Percentiles rank a stretch among this genome's conserved stretches.
Conservation (phyloP, 129 eudicot genomes). For the carrot (Daucus carota) region DH1_v3.0 NC_030384.2:32766001-32766500, state of each 20-base stretch:
- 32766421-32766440: not conserved
- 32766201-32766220: not conserved
- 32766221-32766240: not conserved
- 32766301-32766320: not conserved
- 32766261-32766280: not conserved
- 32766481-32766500: not conserved
- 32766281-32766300: not conserved
- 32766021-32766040: constrained; percentile 37
- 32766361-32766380: not conserved
- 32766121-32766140: constrained; percentile 1
- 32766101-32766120: constrained; percentile 14
- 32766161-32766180: constrained; percentile 9
- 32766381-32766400: not conserved
- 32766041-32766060: constrained; percentile 40
- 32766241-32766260: not conserved
- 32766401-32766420: not conserved
- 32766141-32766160: constrained; percentile 1
- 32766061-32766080: constrained; percentile 12
- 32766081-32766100: constrained; percentile 6
- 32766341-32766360: not conserved
- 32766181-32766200: not conserved
- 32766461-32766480: not conserved
- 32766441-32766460: not conserved
- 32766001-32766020: constrained; percentile 23
- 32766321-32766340: not conserved